Base-by-base conservation (phyloP, 2,329 filamentous ascomycete genomes). In the Claviceps sp. region DNA sequence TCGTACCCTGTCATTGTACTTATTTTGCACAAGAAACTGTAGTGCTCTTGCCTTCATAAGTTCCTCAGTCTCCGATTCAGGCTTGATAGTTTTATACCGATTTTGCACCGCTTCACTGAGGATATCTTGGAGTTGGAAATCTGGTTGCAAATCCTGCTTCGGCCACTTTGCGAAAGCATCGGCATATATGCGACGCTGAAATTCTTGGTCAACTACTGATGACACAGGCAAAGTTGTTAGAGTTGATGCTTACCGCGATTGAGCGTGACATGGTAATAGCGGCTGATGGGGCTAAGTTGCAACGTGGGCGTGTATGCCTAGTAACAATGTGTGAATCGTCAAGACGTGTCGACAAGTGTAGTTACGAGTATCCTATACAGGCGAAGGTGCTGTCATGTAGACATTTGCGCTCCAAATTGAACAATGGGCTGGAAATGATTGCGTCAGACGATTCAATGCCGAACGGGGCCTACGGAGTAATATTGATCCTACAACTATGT, bases 141-240 rank as follows among this genome's bases (percentile, higher is more conserved):
- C 74, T 7, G 81, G 81, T 0, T 82, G 79, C 45, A 85, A 72
- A 53, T 71, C 69, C 60, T 85, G 81, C 59, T 77, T 76, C 46
- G 82, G 82, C 82, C 82, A 86, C 56, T 73, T 72, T 53, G 73
- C 69, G 51, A 70, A 65, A 57, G 62, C 65, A 52, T 69, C 67
- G 48, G 62, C 58, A 60, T 69, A 70, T 47, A 68, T 62, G 54
- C 64, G 65, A 56, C 63, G 62, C 68, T 71, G 49, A 3, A 22
- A 6, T 3, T 14, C 39, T 39, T 30, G 47, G 34, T 42, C 17
- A 38, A 17, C n/a, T 22, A n/a, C 16, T 30, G 16, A 16, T n/a
- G 10, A 30, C 17, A 4, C 14, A 24, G 5, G 8, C 38, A 5
- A 19, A 14, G 22, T 7, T 1, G 19, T 2, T 10, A 3, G 22